phyloP scores from a whole-genome alignment of 371 early-diverging fungal species.

The Mucor irregularis region DNA sequence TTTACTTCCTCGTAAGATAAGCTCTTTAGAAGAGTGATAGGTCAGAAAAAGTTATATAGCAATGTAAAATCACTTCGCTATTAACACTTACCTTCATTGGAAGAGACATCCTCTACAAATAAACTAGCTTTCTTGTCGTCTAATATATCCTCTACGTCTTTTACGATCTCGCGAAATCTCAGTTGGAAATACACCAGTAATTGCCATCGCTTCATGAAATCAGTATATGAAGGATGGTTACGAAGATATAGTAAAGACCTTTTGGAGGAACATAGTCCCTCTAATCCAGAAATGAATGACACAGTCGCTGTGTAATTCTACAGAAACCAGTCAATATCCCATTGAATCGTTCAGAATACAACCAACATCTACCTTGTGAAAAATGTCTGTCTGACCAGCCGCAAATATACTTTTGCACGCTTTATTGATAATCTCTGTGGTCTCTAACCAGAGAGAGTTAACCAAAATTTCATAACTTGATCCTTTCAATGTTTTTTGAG shows the following conservation, averaged over 20 bases:
- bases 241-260: conserved; percentile 59
- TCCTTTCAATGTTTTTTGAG: conserved; percentile 62
- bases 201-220: conserved; percentile 79
- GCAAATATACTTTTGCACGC: conserved; percentile 61
- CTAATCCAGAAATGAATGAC: conserved; percentile 61
- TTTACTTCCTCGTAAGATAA: conserved; percentile 46
- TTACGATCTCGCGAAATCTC: conserved; percentile 59
- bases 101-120: not conserved
- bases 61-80: not conserved
- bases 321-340: not conserved
- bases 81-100: not conserved
- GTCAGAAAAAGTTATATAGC: not conserved
- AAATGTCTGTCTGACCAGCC: conserved; percentile 73
- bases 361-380: conserved; percentile 57
- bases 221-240: conserved; percentile 58
- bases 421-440: conserved; percentile 51
- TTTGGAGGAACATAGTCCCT: conserved; percentile 50
- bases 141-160: conserved; percentile 45
- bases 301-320: conserved; percentile 70
- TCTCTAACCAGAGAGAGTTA: conserved; percentile 66
- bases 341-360: not conserved
- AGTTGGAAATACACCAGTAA: conserved; percentile 75
- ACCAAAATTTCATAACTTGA: conserved; percentile 71
- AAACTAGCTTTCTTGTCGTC: conserved; percentile 20
- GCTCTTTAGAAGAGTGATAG: not conserved